phyloP scores from a whole-genome alignment of 1,284 basidiomycete species.

The Irpex rosettiformis region DNA sequence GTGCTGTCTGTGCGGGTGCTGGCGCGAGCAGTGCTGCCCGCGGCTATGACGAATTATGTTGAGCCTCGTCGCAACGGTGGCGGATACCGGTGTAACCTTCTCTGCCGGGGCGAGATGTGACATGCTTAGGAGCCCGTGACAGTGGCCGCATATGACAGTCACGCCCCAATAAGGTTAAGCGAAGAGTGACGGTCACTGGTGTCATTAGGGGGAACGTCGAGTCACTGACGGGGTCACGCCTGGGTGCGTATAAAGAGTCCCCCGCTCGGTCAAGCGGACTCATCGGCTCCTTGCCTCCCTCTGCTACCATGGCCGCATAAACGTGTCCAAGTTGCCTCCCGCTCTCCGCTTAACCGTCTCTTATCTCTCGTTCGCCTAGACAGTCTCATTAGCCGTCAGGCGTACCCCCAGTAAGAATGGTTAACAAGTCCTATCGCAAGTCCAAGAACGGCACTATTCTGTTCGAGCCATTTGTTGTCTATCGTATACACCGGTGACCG shows the following conservation, averaged over 20 bases:
- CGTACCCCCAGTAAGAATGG: conserved; percentile 59
- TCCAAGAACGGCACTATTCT: conserved; percentile 80
- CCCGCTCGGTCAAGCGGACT: conserved; percentile 19
- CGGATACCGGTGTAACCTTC: conserved; percentile 10
- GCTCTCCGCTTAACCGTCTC: conserved; percentile 14
- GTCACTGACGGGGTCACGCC: conserved; percentile 24
- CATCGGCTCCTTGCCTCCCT: conserved; percentile 27
- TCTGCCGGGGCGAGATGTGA: background rate
- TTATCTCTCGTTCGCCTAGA: conserved; percentile 29
- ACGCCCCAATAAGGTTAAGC: conserved; percentile 5
- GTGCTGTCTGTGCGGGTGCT: background rate
- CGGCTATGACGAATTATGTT: background rate
- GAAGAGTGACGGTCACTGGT: conserved; percentile 7
- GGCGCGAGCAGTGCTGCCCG: background rate
- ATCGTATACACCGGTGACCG: conserved; percentile 71
- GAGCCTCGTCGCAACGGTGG: background rate
- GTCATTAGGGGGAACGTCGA: conserved; percentile 19
- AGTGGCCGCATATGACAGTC: background rate
- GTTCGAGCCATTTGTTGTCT: conserved; percentile 80
- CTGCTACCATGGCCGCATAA: conserved; percentile 48
- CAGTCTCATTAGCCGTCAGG: conserved; percentile 37
- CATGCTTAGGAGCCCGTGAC: background rate
- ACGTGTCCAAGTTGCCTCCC: conserved; percentile 24
- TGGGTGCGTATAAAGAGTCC: conserved; percentile 20
- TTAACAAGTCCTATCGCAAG: conserved; percentile 73